Percentiles rank a stretch among this genome's conserved stretches.
Conservation (phyloP, 208 protist genomes). For the Leishmania tropica region DNA sequence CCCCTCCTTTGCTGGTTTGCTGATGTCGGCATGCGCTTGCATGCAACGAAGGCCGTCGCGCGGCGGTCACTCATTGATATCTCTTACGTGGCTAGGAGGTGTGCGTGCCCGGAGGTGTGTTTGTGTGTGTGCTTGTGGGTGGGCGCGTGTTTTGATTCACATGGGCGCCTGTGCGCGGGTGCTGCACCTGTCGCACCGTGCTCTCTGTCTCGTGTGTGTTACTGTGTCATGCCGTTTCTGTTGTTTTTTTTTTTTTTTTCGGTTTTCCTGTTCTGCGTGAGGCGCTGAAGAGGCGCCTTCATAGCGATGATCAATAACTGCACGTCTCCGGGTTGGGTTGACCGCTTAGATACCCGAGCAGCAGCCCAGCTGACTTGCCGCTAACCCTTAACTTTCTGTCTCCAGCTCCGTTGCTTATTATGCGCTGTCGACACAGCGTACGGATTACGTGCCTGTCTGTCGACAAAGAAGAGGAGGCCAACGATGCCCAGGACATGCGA, state of each 20-base stretch:
- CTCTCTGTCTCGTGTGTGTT: neutral
- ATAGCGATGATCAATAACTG: neutral
- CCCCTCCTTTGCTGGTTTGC: neutral
- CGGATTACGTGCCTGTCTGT: neutral
- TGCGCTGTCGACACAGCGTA: neutral
- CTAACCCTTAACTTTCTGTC: neutral
- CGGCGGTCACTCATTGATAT: no score
- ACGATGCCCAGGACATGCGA: neutral
- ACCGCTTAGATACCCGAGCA: neutral
- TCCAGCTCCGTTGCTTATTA: neutral
- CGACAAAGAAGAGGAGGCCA: neutral
- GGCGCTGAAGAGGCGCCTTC: neutral
- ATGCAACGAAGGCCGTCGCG: no score
- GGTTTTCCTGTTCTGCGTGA: no score
- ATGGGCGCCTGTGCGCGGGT: neutral
- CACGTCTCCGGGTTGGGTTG: no score
- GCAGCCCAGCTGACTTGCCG: neutral
- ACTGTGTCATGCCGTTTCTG: neutral
- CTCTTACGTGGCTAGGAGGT: no score
- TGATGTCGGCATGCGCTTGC: no score
- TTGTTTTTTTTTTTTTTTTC: no score
- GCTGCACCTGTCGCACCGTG: neutral
- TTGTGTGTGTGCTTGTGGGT: neutral
- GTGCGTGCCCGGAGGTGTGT: neutral
- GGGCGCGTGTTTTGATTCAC: constrained; percentile 1